Conservation (phyloP, 371 early-diverging fungal species). For the Vairimorpha ceranae region DNA sequence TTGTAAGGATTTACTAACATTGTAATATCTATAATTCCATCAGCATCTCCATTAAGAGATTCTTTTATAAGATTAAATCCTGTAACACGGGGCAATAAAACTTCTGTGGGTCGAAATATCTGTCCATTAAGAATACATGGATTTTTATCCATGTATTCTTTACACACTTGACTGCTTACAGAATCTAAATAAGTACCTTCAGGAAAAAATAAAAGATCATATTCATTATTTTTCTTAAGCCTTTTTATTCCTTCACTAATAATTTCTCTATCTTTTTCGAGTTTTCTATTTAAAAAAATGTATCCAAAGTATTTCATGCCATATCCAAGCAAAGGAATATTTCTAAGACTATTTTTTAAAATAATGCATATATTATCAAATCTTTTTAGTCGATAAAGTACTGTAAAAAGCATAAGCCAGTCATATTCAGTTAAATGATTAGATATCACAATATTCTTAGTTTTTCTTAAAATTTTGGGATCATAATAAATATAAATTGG, state of each 20-base stretch:
- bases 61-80: conserved; percentile 55
- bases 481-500: conserved; percentile 44
- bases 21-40: conserved; percentile 57
- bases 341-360: conserved; percentile 46
- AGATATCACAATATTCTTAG: conserved; percentile 49
- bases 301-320: conserved; percentile 54
- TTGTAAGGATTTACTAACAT: conserved; percentile 52
- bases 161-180: conserved; percentile 40
- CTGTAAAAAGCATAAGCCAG: conserved; percentile 50
- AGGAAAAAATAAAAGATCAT: conserved; percentile 55
- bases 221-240: conserved; percentile 32
- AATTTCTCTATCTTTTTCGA: conserved; percentile 40
- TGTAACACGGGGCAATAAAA: conserved; percentile 54
- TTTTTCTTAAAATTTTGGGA: conserved; percentile 26
- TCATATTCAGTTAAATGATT: conserved; percentile 59
- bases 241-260: conserved; percentile 34
- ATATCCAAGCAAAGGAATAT: conserved; percentile 54
- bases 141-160: conserved; percentile 33
- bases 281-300: conserved; percentile 57
- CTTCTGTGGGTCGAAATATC: conserved; percentile 36
- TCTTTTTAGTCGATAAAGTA: conserved; percentile 29
- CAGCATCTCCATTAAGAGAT: conserved; percentile 21
- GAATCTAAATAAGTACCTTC: conserved; percentile 62
- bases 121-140: conserved; percentile 16
- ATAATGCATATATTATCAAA: conserved; percentile 43